These are phyloP conservation scores for Infundibulicybe gibba DNA, from an alignment of 768 basidiomycete genomes.

Conservation along the genomic window DNA sequence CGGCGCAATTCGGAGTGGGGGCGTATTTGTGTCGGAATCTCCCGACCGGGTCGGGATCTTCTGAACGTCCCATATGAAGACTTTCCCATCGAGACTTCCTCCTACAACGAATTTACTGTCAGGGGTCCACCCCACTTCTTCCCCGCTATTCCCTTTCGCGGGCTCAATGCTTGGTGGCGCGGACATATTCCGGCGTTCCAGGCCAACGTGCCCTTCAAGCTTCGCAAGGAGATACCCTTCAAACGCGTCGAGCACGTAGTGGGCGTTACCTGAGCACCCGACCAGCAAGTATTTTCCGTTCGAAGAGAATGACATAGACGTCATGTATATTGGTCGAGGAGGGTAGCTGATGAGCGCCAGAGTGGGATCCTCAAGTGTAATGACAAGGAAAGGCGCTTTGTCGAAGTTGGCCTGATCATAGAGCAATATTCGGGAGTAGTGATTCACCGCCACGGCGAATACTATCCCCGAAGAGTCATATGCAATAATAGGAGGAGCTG, in stretches of 20 bases:
- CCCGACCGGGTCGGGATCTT: slow-evolving; percentile 51
- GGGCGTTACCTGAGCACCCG: slow-evolving; percentile 88
- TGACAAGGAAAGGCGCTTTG: slow-evolving; percentile 87
- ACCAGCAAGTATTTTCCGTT: slow-evolving; percentile 89
- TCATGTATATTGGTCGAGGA: slow-evolving; percentile 86
- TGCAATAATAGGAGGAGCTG: slow-evolving; percentile 72
- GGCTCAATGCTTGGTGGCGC: slow-evolving; percentile 59
- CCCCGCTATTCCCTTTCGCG: slow-evolving; percentile 78
- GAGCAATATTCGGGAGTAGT: slow-evolving; percentile 76
- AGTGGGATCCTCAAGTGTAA: slow-evolving; percentile 80
- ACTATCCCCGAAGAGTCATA: slow-evolving; percentile 85
- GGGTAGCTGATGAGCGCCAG: slow-evolving; percentile 75
- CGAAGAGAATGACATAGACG: slow-evolving; percentile 85
- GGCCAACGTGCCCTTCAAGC: slow-evolving; percentile 78
- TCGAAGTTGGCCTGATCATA: slow-evolving; percentile 88
- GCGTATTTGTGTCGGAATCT: slow-evolving; percentile 49
- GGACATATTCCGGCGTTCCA: slow-evolving; percentile 65
- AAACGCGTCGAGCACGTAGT: slow-evolving; percentile 92
- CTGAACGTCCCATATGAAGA: slow-evolving; percentile 87
- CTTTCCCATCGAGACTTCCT: slow-evolving; percentile 81
- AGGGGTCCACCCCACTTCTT: slow-evolving; percentile 92
- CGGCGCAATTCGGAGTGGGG: slow-evolving; percentile 42
- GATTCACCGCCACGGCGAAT: slow-evolving; percentile 84
- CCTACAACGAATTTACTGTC: slow-evolving; percentile 89
- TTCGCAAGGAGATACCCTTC: slow-evolving; percentile 81